Base-by-base conservation (phyloP, 2,329 filamentous ascomycete genomes). In the Aspergillus spinulosporus region DNA sequence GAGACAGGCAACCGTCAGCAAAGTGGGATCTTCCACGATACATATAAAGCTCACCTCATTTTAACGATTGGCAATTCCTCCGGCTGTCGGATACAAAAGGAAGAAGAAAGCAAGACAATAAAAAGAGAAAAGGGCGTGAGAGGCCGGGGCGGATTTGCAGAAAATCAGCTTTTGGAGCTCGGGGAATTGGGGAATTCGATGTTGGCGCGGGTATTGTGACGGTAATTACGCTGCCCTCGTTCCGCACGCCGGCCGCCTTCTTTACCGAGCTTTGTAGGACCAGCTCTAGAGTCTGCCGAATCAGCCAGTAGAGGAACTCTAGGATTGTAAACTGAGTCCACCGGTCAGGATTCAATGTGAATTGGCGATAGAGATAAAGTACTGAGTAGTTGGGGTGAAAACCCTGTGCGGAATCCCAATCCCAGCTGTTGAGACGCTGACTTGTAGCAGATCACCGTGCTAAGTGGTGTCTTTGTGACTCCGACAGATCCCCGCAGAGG, bases 21-120 rank as follows among this genome's bases (percentile, higher is more conserved):
- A n/a, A 37, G 36, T 32, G 14, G 51, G 7, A 9, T 6, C 43
- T 14, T 45, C 15, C 12, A 29, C 15, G 5, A 47, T 14, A 21
- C 2, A 8, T 40, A 8, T 21, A 21, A 21, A 42, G 59, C 62
- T 51, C 59, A 72, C 69, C 70, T 70, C 69, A 72, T 71, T 6
- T 57, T 66, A 59, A 57, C 34, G 28, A 57, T 54, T 67, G 61
- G 57, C 34, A 42, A 59, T 48, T 58, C 45, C 59, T 59, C 60
- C 53, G 15, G 26, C 29, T n/a, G 40, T 45, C 42, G 42, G 55
- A 49, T 31, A 14, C 7, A n/a, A 39, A 31, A 45, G 28, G 54
- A 48, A 28, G 29, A 36, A 40, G 46, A 49, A 54, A n/a, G 52
- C 26, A 36, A 47, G 39, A 54, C n/a, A 57, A 26, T 14, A 49